Conservation (phyloP, 2,329 filamentous ascomycete genomes). For the Apiospora malaysiana region DNA sequence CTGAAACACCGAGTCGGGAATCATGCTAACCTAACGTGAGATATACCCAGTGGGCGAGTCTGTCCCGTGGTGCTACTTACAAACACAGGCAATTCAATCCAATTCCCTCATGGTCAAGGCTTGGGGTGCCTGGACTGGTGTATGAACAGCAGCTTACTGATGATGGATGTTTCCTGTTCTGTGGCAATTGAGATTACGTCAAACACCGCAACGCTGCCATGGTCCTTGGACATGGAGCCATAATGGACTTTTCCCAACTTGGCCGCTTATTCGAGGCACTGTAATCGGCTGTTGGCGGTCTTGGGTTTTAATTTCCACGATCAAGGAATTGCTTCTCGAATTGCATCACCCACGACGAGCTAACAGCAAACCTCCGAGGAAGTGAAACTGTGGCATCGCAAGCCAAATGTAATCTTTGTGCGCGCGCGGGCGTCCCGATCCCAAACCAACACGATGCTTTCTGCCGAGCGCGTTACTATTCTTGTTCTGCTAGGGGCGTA, state of each 20-base stretch:
- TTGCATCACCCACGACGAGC: not conserved
- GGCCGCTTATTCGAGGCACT: not conserved
- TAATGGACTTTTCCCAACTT: not conserved
- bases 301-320: not conserved
- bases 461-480: not conserved
- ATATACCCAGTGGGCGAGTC: not conserved
- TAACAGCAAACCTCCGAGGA: not conserved
- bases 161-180: not conserved
- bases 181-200: not conserved
- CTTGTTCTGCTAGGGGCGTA: not conserved
- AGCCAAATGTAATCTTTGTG: not conserved
- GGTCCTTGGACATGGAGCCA: not conserved
- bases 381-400: not conserved
- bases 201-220: not conserved
- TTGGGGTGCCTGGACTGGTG: not conserved
- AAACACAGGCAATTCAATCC: not conserved
- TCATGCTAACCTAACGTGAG: not conserved
- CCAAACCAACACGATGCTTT: not conserved
- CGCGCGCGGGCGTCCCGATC: not conserved
- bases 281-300: not conserved
- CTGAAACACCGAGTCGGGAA: not conserved
- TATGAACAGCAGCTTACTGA: not conserved
- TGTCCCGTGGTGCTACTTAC: not conserved
- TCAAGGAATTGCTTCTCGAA: not conserved
- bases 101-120: not conserved